Evolutionary conservation across 306 rosid species (phyloP).

Genomic region (Trichosanthes cucumerina): DNA sequence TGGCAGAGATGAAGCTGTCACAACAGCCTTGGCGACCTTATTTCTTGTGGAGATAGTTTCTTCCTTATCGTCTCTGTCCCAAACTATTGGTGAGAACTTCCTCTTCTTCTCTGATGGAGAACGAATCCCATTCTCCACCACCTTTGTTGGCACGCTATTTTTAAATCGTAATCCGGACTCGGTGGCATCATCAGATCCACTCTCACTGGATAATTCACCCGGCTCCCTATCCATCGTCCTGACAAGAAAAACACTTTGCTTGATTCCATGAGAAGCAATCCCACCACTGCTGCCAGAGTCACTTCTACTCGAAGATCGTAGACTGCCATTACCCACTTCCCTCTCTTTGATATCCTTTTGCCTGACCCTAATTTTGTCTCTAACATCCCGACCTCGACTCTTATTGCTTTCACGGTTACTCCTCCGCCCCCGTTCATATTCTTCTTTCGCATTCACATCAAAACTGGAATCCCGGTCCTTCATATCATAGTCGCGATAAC

Average conservation of each 20-base stretch:
- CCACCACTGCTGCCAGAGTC: slow-evolving; percentile 52
- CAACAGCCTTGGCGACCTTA: slow-evolving; percentile 23
- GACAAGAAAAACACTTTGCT: slow-evolving; percentile 36
- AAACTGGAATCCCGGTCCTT: slow-evolving; percentile 61
- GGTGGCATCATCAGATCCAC: slow-evolving; percentile 80
- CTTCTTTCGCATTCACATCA: slow-evolving; percentile 55
- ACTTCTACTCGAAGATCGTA: slow-evolving; percentile 51
- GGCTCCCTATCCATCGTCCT: slow-evolving; percentile 70
- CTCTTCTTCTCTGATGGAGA: slow-evolving; percentile 53
- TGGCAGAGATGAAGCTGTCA: slow-evolving; percentile 37
- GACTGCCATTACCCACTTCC: slow-evolving; percentile 41
- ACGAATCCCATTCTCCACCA: slow-evolving; percentile 34
- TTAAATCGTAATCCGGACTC: slow-evolving; percentile 40
- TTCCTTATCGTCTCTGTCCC: slow-evolving; percentile 84
- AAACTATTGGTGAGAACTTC: slow-evolving; percentile 82
- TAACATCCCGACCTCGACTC: slow-evolving; percentile 36
- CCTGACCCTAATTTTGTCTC: slow-evolving; percentile 54
- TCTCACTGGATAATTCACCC: slow-evolving; percentile 94
- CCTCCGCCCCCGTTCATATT: slow-evolving; percentile 45
- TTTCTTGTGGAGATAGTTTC: slow-evolving; percentile 27
- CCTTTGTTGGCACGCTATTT: slow-evolving; percentile 23
- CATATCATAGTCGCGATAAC: slow-evolving; percentile 58
- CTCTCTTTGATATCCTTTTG: slow-evolving; percentile 53
- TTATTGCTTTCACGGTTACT: slow-evolving; percentile 37
- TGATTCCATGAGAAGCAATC: slow-evolving; percentile 35